Percentiles rank a stretch among this genome's conserved stretches.
These are phyloP conservation scores for Graphiopsis chlorocephala DNA, from an alignment of 2,329 filamentous ascomycete species.

Conservation along the genomic window DNA sequence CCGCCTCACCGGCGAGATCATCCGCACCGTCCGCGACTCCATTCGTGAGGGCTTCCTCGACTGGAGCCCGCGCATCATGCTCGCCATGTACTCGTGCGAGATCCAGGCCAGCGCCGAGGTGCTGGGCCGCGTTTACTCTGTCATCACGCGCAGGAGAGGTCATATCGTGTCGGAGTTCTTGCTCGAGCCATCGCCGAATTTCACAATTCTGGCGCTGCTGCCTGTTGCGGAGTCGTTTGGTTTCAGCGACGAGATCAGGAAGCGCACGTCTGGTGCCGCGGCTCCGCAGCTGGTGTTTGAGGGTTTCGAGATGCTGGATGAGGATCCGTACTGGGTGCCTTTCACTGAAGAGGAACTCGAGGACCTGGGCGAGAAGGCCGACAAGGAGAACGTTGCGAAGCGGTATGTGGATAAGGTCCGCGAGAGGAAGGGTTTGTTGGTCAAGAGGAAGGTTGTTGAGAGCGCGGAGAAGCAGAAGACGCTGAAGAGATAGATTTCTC, in stretches of 20 bases:
- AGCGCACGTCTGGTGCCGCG: conserved; percentile 84
- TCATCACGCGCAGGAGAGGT: conserved; percentile 91
- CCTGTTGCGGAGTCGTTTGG: conserved; percentile 95
- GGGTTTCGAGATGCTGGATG: conserved; percentile 87
- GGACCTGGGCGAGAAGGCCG: conserved; percentile 89
- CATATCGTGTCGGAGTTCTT: conserved; percentile 86
- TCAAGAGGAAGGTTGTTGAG: conserved; percentile 67
- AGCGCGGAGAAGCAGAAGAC: conserved; percentile 92
- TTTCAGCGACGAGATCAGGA: conserved; percentile 94
- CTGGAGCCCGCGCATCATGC: conserved; percentile 91
- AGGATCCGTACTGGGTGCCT: conserved; percentile 97
- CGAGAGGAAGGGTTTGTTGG: conserved; percentile 79
- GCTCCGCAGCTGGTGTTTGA: conserved; percentile 91
- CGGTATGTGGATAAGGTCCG: conserved; percentile 90
- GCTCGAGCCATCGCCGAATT: conserved; percentile 94
- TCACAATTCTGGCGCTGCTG: conserved; percentile 83
- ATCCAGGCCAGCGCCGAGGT: conserved; percentile 96
- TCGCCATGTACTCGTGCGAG: conserved; percentile 97
- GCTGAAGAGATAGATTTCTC: conserved; percentile 53
- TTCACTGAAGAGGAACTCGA: conserved; percentile 95
- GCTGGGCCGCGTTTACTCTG: conserved; percentile 89
- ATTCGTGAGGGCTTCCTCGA: conserved; percentile 85
- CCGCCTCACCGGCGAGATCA: conserved; percentile 86
- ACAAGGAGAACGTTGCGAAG: conserved; percentile 94
- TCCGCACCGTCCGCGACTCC: conserved; percentile 81